Base-by-base conservation (phyloP, 768 basidiomycete species). In the Mycena epipterygia region DNA sequence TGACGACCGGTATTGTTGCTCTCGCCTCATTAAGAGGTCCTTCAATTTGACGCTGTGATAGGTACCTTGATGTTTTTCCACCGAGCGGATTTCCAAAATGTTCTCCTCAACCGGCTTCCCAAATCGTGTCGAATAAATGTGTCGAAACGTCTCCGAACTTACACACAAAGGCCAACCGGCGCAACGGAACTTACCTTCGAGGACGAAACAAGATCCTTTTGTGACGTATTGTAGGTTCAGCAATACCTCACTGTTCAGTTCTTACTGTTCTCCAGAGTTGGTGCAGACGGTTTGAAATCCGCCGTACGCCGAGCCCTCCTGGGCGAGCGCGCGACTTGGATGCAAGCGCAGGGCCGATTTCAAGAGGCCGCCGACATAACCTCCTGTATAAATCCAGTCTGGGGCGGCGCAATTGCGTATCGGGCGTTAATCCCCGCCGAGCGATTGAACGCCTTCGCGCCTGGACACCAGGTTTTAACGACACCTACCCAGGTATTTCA, bases 41-140 rank as follows among this genome's bases (percentile, higher is more conserved):
- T 71, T 46, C 30, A 27, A 51, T 64, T 53, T 56, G 33, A 42
- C 61, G 30, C 53, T 58, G 23, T 55, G n/a, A 44, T 76, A 90
- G 89, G 89, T n/a, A 78, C 80, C 64, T 62, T 89, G 68, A 81
- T 89, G 70, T 78, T 79, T 66, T 84, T 93, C 70, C 92, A 92
- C 78, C 89, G 93, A 19, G 85, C 91, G 27, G 90, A 92, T 73
- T 91, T 93, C 73, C 91, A 93, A 64, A 78, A 81, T 25, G 86
- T 85, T 2, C 83, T 94, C 62, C 83, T 93, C 12, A 78, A 81
- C 44, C 81, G 82, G 65, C 78, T 93, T 32, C 82, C 87, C 1
- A 74, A 84, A 21, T 80, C 83, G 4, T 88, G 84, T 75, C 82
- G 79, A 56, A 83, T 86, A 7, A 81, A 87, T 64, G 88, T 86